Conservation (phyloP, 768 basidiomycete species). For the Amylocystis lapponica region DNA sequence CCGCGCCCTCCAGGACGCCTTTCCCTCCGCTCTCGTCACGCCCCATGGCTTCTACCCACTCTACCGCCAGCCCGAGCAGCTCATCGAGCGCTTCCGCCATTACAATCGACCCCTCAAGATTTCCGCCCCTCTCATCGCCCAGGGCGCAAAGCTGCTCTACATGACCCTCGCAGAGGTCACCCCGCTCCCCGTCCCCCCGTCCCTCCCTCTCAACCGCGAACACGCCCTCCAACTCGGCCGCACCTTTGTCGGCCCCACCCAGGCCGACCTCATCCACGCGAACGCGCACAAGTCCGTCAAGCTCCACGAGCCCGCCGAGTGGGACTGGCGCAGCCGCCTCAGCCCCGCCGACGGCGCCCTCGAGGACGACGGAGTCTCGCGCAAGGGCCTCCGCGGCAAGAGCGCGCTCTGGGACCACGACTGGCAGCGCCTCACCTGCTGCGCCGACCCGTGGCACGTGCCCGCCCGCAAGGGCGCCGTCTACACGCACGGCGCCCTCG, state of each 20-base stretch:
- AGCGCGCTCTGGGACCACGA: conserved; percentile 50
- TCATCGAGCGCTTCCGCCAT: conserved; percentile 13
- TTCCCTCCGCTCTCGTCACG: conserved; percentile 26
- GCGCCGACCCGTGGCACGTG: conserved; percentile 32
- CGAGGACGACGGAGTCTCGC: conserved; percentile 21
- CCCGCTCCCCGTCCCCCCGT: conserved; percentile 29
- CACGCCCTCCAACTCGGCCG: conserved; percentile 13
- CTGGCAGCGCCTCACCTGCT: conserved; percentile 49
- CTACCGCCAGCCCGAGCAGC: conserved; percentile 27
- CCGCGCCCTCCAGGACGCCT: conserved; percentile 10
- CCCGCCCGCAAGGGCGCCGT: conserved; percentile 24
- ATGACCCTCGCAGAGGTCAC: conserved; percentile 48
- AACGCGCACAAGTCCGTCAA: conserved; percentile 30
- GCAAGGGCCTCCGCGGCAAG: conserved; percentile 20
- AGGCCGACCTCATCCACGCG: conserved; percentile 51
- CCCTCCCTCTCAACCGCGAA: conserved; percentile 26
- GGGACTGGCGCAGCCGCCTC: conserved; percentile 22
- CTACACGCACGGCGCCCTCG: conserved; percentile 47
- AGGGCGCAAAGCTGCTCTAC: conserved; percentile 60
- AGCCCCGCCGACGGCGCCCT: conserved; percentile 17
- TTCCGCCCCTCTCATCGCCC: conserved; percentile 40
- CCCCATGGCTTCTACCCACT: conserved; percentile 45
- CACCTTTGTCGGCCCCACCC: conserved; percentile 40
- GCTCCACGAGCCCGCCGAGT: conserved; percentile 19
- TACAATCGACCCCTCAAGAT: conserved; percentile 17